A percentile compares a stretch with the other conserved stretches of the same genome.
phyloP scores from a whole-genome alignment of 2,329 filamentous ascomycete species.

The Alternaria postmessia region DNA sequence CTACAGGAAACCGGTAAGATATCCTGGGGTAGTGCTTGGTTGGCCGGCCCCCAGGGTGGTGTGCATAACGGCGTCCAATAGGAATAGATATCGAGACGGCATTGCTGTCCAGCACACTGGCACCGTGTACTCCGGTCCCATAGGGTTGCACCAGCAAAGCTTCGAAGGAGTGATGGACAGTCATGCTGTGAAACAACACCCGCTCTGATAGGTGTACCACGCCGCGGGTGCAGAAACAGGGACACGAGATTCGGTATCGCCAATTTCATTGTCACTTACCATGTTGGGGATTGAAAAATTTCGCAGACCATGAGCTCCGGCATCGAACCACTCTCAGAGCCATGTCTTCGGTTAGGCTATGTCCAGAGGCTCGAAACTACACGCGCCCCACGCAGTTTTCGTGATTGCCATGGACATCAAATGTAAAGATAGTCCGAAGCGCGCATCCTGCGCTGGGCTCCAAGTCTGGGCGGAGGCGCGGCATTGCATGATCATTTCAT shows the following conservation, averaged over 20 bases:
- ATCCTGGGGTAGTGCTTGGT: slow-evolving; percentile 37
- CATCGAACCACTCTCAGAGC: not conserved
- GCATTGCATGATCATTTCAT: slow-evolving; percentile 19
- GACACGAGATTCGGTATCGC: not conserved
- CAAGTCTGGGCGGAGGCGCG: slow-evolving; percentile 27
- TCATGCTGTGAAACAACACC: slow-evolving; percentile 5
- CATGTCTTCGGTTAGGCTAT: slow-evolving; percentile 1
- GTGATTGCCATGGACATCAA: slow-evolving; percentile 5
- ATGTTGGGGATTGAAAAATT: not conserved
- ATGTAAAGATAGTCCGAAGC: slow-evolving; percentile 17
- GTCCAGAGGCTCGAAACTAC: not conserved
- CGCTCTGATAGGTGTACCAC: slow-evolving; percentile 4
- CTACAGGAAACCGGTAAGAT: slow-evolving; percentile 16
- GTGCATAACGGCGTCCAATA: slow-evolving; percentile 20
- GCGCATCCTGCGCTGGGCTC: slow-evolving; percentile 3
- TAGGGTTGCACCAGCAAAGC: slow-evolving; percentile 11
- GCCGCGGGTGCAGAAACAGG: not conserved
- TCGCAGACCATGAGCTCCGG: not conserved
- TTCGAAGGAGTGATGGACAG: slow-evolving; percentile 5
- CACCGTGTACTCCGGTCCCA: slow-evolving; percentile 12
- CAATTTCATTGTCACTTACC: not conserved
- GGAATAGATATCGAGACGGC: slow-evolving; percentile 1
- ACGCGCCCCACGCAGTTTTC: slow-evolving; percentile 1
- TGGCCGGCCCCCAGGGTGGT: slow-evolving; percentile 21
- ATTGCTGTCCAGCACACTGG: slow-evolving; percentile 14